A percentile compares a stretch with the other conserved stretches of the same genome.
These are phyloP conservation scores for Globisporangium viniferum DNA, from an alignment of 352 stramenopile species.

Conservation along the genomic window DNA sequence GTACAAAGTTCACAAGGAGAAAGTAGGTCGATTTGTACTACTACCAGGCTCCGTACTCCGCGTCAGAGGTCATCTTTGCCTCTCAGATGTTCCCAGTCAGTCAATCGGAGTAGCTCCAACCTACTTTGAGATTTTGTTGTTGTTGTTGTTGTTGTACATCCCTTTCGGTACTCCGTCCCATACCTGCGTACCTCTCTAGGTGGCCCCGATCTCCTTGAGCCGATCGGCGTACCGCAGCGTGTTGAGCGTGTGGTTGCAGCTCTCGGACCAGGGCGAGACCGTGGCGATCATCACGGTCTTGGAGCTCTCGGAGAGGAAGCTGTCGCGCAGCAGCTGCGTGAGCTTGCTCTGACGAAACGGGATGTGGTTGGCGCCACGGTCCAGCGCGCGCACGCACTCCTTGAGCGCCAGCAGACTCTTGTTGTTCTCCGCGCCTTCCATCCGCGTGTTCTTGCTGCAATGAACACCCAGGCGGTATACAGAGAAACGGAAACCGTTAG, in stretches of 20 bases:
- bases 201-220: conserved; percentile 87
- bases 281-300: conserved; percentile 95
- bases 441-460: conserved; percentile 78
- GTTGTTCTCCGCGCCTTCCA: conserved; percentile 97
- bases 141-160: no score
- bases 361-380: conserved; percentile 84
- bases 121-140: background rate
- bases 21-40: no score
- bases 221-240: conserved; percentile 95
- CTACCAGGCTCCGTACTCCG: no score
- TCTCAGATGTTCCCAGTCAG: background rate
- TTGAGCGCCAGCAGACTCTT: conserved; percentile 96
- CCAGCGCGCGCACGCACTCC: conserved; percentile 95
- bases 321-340: conserved; percentile 90
- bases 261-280: conserved; percentile 91
- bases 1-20: no score
- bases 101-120: background rate
- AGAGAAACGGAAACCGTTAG: background rate
- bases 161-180: background rate
- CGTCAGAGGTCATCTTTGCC: no score
- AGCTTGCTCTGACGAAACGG: conserved; percentile 95
- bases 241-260: conserved; percentile 95
- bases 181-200: background rate
- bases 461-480: background rate
- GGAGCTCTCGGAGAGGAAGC: conserved; percentile 90